A percentile compares a stretch with the other conserved stretches of the same genome.
Evolutionary conservation across 2,329 filamentous ascomycete genomes (phyloP).

Genomic region (Colletotrichum orchidophilum): DNA sequence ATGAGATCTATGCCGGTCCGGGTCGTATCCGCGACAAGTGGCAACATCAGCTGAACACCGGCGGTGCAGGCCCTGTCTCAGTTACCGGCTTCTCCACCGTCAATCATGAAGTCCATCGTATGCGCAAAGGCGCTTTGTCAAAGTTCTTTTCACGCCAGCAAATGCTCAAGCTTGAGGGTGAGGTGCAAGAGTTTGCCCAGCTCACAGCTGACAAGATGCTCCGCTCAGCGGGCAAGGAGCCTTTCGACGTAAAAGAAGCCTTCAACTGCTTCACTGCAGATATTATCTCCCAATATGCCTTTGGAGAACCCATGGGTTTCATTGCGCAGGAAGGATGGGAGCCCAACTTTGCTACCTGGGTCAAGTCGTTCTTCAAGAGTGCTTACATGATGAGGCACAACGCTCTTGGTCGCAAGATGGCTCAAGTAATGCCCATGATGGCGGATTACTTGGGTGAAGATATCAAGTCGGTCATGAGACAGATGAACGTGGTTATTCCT

Average conservation of each 20-base stretch:
- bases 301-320: conserved; percentile 46
- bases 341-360: conserved; percentile 47
- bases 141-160: conserved; percentile 46
- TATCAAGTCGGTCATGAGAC: conserved; percentile 38
- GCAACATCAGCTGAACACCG: conserved; percentile 40
- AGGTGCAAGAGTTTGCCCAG: conserved; percentile 28
- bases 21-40: conserved; percentile 33
- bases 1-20: conserved; percentile 46
- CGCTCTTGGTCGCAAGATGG: conserved; percentile 38
- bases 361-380: conserved; percentile 43
- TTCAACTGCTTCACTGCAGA: conserved; percentile 51
- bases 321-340: conserved; percentile 43
- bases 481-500: conserved; percentile 39
- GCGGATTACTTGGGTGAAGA: conserved; percentile 38
- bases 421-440: conserved; percentile 38
- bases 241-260: conserved; percentile 46
- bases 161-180: conserved; percentile 28
- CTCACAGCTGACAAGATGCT: conserved; percentile 36
- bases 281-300: conserved; percentile 49
- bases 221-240: conserved; percentile 30
- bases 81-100: conserved; percentile 37
- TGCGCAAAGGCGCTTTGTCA: conserved; percentile 41
- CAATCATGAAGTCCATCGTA: conserved; percentile 45
- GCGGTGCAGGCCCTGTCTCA: conserved; percentile 35
- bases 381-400: conserved; percentile 47